Evolutionary conservation across 2,329 filamentous ascomycete genomes (phyloP).

Genomic region (Drechslera avenae): DNA sequence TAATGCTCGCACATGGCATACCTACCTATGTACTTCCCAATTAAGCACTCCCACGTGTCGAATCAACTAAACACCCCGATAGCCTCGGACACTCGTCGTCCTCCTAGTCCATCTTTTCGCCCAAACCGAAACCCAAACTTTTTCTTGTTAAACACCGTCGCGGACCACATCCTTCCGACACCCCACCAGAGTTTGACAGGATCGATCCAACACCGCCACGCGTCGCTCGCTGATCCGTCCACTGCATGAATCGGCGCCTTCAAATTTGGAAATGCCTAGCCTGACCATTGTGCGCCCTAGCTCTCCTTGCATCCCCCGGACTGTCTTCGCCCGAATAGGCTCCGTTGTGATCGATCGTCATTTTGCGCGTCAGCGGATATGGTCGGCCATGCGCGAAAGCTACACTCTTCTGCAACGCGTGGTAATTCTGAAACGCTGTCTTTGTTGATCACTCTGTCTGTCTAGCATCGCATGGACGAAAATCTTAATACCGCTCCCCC

Average conservation of each 20-base stretch:
- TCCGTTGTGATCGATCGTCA: too few species aligned
- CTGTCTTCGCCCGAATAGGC: too few species aligned
- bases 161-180: not conserved
- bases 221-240: not conserved
- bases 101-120: too few species aligned
- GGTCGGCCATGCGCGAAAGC: not conserved
- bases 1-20: not conserved
- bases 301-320: too few species aligned
- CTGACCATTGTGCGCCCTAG: too few species aligned
- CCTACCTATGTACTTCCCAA: not conserved
- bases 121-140: too few species aligned
- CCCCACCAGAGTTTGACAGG: not conserved
- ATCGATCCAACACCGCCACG: not conserved
- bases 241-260: not conserved
- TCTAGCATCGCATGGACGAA: not conserved
- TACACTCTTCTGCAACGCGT: not conserved
- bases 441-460: not conserved
- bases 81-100: too few species aligned
- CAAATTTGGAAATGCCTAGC: not conserved
- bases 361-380: too few species aligned
- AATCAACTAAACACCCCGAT: not conserved
- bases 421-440: not conserved
- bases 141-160: not conserved
- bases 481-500: too few species aligned
- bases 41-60: not conserved